phyloP scores from a whole-genome alignment of 2,329 filamentous ascomycete genomes.

The Emmonsiellopsis sp. region DNA sequence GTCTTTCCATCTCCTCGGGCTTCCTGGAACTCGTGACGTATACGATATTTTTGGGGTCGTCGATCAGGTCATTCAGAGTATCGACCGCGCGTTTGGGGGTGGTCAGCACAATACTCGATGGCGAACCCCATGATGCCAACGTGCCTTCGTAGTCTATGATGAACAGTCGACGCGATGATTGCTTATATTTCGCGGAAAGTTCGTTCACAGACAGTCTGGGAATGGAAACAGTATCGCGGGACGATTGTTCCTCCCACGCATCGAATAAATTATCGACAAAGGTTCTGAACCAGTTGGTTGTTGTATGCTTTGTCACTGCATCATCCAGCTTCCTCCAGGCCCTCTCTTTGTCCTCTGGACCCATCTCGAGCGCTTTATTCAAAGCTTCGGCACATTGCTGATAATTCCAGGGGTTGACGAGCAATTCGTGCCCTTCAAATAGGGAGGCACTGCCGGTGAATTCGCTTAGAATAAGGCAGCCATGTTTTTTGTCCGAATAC shows the following conservation, averaged over 20 bases:
- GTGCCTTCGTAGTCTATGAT: conserved; percentile 93
- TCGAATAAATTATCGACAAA: conserved; percentile 62
- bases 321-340: conserved; percentile 68
- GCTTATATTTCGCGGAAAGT: conserved; percentile 57
- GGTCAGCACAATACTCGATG: conserved; percentile 73
- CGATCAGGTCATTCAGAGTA: conserved; percentile 69
- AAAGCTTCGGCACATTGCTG: conserved; percentile 79
- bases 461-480: conserved; percentile 84
- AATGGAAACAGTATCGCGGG: conserved; percentile 75
- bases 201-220: conserved; percentile 67
- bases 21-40: conserved; percentile 90
- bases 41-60: conserved; percentile 72
- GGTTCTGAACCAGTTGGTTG: conserved; percentile 73
- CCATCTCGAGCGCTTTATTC: conserved; percentile 73
- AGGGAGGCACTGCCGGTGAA: conserved; percentile 88
- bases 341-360: conserved; percentile 58
- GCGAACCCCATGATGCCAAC: conserved; percentile 75
- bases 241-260: conserved; percentile 75
- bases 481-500: conserved; percentile 65
- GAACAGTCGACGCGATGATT: conserved; percentile 63
- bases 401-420: conserved; percentile 95
- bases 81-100: conserved; percentile 80
- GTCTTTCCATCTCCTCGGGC: conserved; percentile 75
- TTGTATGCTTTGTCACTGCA: conserved; percentile 72
- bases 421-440: conserved; percentile 69